Percentiles rank a stretch among this genome's conserved stretches.
These are phyloP conservation scores for Capsicum baccatum DNA, from an alignment of 257 asterid species.

Conservation along the genomic window DNA sequence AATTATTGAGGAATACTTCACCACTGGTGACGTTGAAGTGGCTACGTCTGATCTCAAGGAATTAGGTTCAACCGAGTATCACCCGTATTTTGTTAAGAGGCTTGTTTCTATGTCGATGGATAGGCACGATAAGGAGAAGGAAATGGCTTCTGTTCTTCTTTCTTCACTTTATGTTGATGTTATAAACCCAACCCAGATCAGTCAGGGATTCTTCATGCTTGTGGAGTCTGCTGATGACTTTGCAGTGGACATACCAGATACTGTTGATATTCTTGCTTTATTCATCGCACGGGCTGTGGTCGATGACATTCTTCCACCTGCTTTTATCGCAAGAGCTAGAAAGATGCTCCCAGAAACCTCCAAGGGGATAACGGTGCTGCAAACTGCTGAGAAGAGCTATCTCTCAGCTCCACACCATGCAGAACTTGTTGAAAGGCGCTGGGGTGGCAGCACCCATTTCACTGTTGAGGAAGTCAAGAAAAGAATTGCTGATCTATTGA, in stretches of 20 bases:
- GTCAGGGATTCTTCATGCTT: conserved; percentile 83
- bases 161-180: conserved; percentile 91
- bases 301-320: conserved; percentile 94
- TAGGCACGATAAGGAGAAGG: conserved; percentile 93
- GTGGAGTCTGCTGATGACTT: conserved; percentile 96
- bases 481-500: conserved; percentile 81
- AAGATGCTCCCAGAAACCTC: conserved; percentile 75
- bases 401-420: conserved; percentile 99
- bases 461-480: conserved; percentile 94
- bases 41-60: conserved; percentile 91
- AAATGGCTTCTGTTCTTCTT: conserved; percentile 97
- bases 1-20: conserved; percentile 87
- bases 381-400: conserved; percentile 89
- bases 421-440: conserved; percentile 89
- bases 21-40: conserved; percentile 82
- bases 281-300: conserved; percentile 96
- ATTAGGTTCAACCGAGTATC: conserved; percentile 81
- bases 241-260: conserved; percentile 85
- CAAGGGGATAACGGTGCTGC: conserved; percentile 78
- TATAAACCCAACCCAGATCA: conserved; percentile 70
- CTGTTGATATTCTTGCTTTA: conserved; percentile 86
- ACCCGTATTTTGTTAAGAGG: conserved; percentile 89
- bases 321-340: conserved; percentile 79
- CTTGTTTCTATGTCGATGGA: conserved; percentile 97
- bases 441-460: conserved; percentile 99